Conservation (phyloP, 805 yeast genomes). For the Teunomyces pallodes region DNA sequence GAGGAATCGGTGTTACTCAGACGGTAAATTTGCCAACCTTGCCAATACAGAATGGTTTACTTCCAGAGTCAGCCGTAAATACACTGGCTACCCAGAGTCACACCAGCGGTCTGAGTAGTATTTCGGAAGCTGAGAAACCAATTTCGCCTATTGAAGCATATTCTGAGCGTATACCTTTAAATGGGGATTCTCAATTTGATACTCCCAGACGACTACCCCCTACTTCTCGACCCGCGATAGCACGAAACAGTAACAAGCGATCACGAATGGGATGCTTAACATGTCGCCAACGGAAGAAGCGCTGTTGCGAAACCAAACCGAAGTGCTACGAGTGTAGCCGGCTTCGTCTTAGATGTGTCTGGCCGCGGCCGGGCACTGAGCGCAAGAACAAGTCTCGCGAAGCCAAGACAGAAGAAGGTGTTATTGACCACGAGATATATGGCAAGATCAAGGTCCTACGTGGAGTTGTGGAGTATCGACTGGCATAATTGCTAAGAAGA, state of each 20-base stretch:
- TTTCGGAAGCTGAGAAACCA: neutral
- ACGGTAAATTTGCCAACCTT: neutral
- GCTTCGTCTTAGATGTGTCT: constrained; percentile 59
- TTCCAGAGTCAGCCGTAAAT: neutral
- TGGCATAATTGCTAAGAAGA: neutral
- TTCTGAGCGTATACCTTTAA: neutral
- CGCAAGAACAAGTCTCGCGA: constrained; percentile 56
- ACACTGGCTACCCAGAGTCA: neutral
- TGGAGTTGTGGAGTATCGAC: constrained; percentile 56
- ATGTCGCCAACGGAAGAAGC: constrained; percentile 72
- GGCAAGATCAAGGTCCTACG: constrained; percentile 61
- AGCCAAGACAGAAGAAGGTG: constrained; percentile 47
- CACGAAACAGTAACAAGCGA: constrained; percentile 34
- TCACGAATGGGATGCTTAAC: constrained; percentile 76
- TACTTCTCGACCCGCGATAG: neutral
- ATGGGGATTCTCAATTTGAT: neutral
- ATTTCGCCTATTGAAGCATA: neutral
- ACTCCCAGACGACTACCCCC: neutral
- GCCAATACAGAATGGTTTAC: neutral
- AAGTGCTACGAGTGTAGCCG: constrained; percentile 66
- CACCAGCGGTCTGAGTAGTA: neutral
- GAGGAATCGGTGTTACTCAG: neutral
- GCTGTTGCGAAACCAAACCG: constrained; percentile 74
- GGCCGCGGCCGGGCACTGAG: constrained; percentile 74
- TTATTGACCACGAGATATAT: constrained; percentile 51